These are phyloP conservation scores for Cutaneotrichosporon arboriforme DNA, from an alignment of 1,284 basidiomycete genomes.

Conservation along the genomic window DNA sequence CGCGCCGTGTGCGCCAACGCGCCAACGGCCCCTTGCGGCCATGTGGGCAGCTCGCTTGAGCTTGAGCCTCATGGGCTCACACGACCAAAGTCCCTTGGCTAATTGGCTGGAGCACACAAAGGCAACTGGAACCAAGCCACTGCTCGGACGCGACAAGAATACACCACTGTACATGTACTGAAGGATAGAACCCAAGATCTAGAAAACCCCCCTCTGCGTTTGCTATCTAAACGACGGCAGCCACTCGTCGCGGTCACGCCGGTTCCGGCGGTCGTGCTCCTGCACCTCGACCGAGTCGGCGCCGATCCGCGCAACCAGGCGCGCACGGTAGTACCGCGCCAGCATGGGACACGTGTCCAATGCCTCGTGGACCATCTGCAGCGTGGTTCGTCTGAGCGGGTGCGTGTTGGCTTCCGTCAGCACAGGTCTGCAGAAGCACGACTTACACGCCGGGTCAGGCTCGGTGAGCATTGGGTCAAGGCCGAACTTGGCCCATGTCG, in stretches of 20 bases:
- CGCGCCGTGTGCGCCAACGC: too few species aligned
- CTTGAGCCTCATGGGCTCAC: too few species aligned
- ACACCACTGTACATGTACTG: too few species aligned
- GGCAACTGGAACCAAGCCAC: too few species aligned
- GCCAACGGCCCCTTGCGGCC: too few species aligned
- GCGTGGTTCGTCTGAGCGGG: constrained; percentile 34
- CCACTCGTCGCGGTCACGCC: constrained; percentile 34
- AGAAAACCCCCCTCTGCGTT: neutral
- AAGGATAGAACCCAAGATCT: too few species aligned
- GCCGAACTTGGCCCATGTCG: constrained; percentile 6
- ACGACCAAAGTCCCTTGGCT: too few species aligned
- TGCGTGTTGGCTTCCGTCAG: constrained; percentile 35
- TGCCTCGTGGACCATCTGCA: constrained; percentile 38
- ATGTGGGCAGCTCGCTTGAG: too few species aligned
- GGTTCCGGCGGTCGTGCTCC: constrained; percentile 31
- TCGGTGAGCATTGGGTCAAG: constrained; percentile 8
- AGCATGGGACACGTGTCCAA: constrained; percentile 40
- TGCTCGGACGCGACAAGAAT: too few species aligned
- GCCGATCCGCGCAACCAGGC: constrained; percentile 32
- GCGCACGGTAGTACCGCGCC: constrained; percentile 29
- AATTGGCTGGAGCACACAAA: too few species aligned
- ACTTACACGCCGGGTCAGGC: constrained; percentile 13
- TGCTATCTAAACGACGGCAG: constrained; percentile 24
- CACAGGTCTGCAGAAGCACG: too few species aligned
- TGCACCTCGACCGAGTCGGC: constrained; percentile 29